phyloP scores from a whole-genome alignment of 306 rosid genomes.

The Inga laurina region DNA sequence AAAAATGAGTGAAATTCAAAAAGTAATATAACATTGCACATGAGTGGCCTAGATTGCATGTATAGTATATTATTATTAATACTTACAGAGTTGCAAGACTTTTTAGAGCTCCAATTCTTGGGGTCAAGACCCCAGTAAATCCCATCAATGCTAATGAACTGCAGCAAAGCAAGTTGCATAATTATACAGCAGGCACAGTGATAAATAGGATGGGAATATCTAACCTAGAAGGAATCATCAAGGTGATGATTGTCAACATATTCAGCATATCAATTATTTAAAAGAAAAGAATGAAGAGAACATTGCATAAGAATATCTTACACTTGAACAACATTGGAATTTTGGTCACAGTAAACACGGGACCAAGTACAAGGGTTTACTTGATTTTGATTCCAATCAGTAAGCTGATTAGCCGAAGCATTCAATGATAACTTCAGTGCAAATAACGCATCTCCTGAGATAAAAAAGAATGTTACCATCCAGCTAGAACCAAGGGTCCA shows the following conservation, averaged over 20 bases:
- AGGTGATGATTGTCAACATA: slow-evolving; percentile 16
- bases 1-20: background rate
- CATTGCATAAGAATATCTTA: slow-evolving; percentile 47
- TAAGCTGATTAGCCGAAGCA: slow-evolving; percentile 68
- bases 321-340: slow-evolving; percentile 65
- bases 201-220: slow-evolving; percentile 24
- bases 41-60: slow-evolving; percentile 3
- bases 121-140: slow-evolving; percentile 74
- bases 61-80: slow-evolving; percentile 25
- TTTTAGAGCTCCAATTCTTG: slow-evolving; percentile 69
- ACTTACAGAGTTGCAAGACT: slow-evolving; percentile 77
- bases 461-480: slow-evolving; percentile 33
- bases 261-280: slow-evolving; percentile 27
- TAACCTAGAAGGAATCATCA: slow-evolving; percentile 4
- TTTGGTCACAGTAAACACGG: slow-evolving; percentile 62
- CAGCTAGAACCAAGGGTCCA: slow-evolving; percentile 20
- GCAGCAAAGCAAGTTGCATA: slow-evolving; percentile 40
- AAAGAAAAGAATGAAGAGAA: slow-evolving; percentile 13
- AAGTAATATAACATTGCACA: background rate
- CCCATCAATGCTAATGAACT: slow-evolving; percentile 90
- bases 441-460: slow-evolving; percentile 83
- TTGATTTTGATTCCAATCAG: slow-evolving; percentile 85
- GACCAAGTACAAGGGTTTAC: slow-evolving; percentile 99
- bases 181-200: slow-evolving; percentile 28
- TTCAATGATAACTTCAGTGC: slow-evolving; percentile 62